Evolutionary conservation across 2,329 filamentous ascomycete species (phyloP).

Genomic region (Capronia americana): DNA sequence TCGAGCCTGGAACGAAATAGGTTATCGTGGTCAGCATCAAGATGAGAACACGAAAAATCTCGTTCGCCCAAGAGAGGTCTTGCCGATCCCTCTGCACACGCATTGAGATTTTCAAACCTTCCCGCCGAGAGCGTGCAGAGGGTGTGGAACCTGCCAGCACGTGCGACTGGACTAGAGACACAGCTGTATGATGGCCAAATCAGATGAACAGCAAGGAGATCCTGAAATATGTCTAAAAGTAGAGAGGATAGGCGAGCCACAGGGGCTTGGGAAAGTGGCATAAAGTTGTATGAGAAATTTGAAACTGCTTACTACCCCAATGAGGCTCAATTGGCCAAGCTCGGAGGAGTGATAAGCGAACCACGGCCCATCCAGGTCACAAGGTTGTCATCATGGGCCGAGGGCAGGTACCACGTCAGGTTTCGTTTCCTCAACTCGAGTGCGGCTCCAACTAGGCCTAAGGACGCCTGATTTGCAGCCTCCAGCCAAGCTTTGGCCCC

Average conservation of each 20-base stretch:
- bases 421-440: background rate
- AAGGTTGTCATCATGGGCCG: background rate
- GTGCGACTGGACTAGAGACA: too few species aligned
- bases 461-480: background rate
- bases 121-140: background rate
- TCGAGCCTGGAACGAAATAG: slow-evolving; percentile 18
- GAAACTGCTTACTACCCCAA: background rate
- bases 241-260: too few species aligned
- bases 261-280: background rate
- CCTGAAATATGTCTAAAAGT: too few species aligned
- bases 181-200: background rate
- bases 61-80: background rate
- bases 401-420: background rate
- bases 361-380: background rate
- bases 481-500: background rate
- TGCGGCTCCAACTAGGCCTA: background rate
- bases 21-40: background rate
- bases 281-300: background rate
- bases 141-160: too few species aligned
- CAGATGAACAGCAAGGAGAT: too few species aligned
- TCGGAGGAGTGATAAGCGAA: background rate
- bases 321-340: slow-evolving; percentile 2
- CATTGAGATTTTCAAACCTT: background rate
- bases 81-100: background rate
- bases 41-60: background rate